Evolutionary conservation across 1,139 yeast genomes (phyloP), one percentile per base, ranked within the genome.

Genomic region (Debaryomycetaceae sp.): DNA sequence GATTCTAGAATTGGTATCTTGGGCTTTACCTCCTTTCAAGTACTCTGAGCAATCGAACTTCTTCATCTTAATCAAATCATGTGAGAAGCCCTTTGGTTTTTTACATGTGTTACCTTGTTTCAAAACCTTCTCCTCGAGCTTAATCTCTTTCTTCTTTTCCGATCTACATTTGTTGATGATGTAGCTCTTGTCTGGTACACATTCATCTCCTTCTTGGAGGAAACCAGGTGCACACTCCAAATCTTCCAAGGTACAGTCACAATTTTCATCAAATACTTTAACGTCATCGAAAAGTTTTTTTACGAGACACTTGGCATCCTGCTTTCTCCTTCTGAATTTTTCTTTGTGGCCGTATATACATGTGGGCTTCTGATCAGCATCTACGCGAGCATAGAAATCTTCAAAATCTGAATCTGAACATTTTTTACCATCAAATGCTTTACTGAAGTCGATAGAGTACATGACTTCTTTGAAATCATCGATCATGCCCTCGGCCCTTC

Each of bases 261-360:
- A 89, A 8, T 78, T 66, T 38, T 76, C 82, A 41, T 78, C 81
- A 26, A 63, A 60, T 5, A 76, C 69, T 39, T 70, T 67, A 30
- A 84, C 67, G 50, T 87, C 92, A 34, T 76, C 76, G 52, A 73
- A 83, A 5, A 75, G 59, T 38, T 75, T 74, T 39, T 78, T 78
- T 17, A 85, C 81, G 54, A 82, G 78, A 67, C 97, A 89, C 45
- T 79, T 56, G 0, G 92, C 78, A 41, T 73, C 78, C 30, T 70
- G 72, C 53, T 86, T 87, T 63, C 95, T 80, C 59, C 96, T 75
- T 43, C 55, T 64, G 55, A 81, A 83, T 42, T 69, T 75, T 51
- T 85, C 89, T 49, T 70, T 77, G 43, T 79, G 87, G 6, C 97
- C 97, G 67, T 78, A 75, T 30, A 86, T 66, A 65, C 96, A 89